These are phyloP conservation scores for Coemansia sp. DNA, from an alignment of 192 early-diverging fungal genomes.

Conservation along the genomic window DNA sequence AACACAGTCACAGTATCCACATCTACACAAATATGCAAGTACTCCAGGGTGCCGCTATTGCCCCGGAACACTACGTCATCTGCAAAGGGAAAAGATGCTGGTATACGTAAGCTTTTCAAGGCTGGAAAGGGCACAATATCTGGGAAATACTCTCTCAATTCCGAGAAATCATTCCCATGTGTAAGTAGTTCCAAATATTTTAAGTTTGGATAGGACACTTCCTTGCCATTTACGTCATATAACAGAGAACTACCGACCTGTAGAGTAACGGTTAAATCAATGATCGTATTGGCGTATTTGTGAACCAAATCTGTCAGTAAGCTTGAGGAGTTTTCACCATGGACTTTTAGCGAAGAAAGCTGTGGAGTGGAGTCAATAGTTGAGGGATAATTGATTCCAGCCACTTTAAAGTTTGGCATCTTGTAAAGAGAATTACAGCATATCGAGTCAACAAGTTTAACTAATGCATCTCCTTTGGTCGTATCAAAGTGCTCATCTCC, in stretches of 20 bases:
- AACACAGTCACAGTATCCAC: background rate
- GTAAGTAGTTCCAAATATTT: background rate
- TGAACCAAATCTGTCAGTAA: background rate
- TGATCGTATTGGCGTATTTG: background rate
- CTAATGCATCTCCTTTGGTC: background rate
- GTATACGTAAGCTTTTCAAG: background rate
- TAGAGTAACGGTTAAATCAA: background rate
- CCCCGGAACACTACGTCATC: conserved; percentile 16
- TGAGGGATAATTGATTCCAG: background rate
- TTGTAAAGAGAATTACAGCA: background rate
- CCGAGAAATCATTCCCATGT: background rate
- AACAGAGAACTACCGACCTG: background rate
- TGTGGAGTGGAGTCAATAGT: background rate
- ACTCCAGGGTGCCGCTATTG: background rate
- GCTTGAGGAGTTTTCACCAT: background rate
- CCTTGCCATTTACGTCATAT: background rate
- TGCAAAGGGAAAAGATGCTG: conserved; percentile 6
- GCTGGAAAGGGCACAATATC: conserved; percentile 8
- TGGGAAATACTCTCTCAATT: background rate
- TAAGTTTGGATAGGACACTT: background rate
- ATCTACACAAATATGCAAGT: background rate
- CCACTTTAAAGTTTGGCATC: background rate
- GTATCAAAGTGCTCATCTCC: background rate
- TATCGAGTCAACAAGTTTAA: background rate
- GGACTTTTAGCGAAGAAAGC: background rate